A percentile compares a stretch with the other conserved stretches of the same genome.
These are phyloP conservation scores for Multifurca ochricompacta DNA, from an alignment of 768 basidiomycete genomes.

Conservation along the genomic window DNA sequence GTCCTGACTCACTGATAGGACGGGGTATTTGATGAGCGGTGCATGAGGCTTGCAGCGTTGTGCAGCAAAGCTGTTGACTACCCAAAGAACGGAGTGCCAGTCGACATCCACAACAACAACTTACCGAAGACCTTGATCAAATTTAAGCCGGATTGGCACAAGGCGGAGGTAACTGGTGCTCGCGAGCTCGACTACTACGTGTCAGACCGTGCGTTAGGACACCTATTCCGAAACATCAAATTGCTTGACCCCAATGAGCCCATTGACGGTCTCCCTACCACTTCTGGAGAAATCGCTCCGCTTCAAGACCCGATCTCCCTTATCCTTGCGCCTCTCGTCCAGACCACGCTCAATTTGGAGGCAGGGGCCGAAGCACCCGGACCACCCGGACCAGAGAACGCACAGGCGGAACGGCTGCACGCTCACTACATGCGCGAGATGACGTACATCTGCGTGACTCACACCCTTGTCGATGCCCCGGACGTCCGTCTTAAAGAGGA, in stretches of 20 bases:
- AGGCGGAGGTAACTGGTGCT: conserved; percentile 32
- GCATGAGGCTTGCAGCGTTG: conserved; percentile 49
- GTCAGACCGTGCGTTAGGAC: conserved; percentile 63
- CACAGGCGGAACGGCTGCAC: conserved; percentile 30
- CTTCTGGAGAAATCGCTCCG: not conserved
- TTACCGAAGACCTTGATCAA: conserved; percentile 52
- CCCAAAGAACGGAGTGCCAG: conserved; percentile 66
- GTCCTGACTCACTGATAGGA: conserved; percentile 30
- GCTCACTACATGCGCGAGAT: conserved; percentile 55
- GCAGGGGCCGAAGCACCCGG: too few relatives aligned
- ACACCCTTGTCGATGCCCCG: conserved; percentile 51
- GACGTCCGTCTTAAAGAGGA: conserved; percentile 56
- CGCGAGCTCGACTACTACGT: conserved; percentile 60
- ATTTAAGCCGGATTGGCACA: conserved; percentile 76
- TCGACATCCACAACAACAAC: conserved; percentile 35
- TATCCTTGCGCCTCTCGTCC: conserved; percentile 1
- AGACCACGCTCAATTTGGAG: not conserved
- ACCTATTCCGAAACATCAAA: conserved; percentile 56
- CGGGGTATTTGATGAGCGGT: conserved; percentile 53
- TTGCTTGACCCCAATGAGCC: conserved; percentile 34
- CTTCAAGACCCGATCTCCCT: conserved; percentile 7
- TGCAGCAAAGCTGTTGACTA: conserved; percentile 73
- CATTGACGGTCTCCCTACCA: not conserved
- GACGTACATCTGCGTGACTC: conserved; percentile 59
- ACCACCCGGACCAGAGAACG: not conserved